Base-by-base conservation (phyloP, 805 yeast species). In the Yarrowia sp. region DNA sequence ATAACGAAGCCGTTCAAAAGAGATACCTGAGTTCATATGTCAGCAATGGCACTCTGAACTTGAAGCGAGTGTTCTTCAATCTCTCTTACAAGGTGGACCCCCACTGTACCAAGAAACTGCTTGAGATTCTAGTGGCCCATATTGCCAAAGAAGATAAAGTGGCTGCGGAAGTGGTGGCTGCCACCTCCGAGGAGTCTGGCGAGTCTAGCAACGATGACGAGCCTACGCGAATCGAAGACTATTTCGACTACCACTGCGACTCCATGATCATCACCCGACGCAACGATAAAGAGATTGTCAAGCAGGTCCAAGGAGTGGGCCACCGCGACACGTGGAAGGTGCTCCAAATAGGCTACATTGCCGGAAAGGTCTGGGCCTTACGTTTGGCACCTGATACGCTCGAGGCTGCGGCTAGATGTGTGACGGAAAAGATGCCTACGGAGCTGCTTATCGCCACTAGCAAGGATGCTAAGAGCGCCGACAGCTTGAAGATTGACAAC, bases 1-100 rank as follows among this genome's bases (percentile, higher is more conserved):
- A 65, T 12, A 65, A 65, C 5, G 68, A 65, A 14, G 68, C 68
- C 8, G 68, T 65, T 1, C 49, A 53, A 42, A 65, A 65, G 26
- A 43, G 59, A 4, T 53, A 52, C 10, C 61, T 53, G 9, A 41
- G 52, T 35, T 50, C 68, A 2, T 65, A 50, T 12, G 61, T 65
- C 35, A 43, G 53, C 42, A 65, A 65, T n/a, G 68, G 68, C 15
- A 58, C 38, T 5, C 22, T 65, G 35, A 42, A 22, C 2, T 43
- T 65, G 14, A 50, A 53, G 8, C 41, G 61, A 2, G 59, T 53
- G 19, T 65, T 65, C 15, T 65, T 65, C 61, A 41, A 65, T n/a
- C 49, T 53, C 36, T 50, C 61, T 15, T 65, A 52, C 52, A 52
- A 36, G 43, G 43, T 65, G 41, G 68, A 50, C 16, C 36, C 41